A percentile compares a stretch with the other conserved stretches of the same genome.
Evolutionary conservation across 345 rosid genomes (phyloP).

Genomic region (Erucastrum elatum): DNA sequence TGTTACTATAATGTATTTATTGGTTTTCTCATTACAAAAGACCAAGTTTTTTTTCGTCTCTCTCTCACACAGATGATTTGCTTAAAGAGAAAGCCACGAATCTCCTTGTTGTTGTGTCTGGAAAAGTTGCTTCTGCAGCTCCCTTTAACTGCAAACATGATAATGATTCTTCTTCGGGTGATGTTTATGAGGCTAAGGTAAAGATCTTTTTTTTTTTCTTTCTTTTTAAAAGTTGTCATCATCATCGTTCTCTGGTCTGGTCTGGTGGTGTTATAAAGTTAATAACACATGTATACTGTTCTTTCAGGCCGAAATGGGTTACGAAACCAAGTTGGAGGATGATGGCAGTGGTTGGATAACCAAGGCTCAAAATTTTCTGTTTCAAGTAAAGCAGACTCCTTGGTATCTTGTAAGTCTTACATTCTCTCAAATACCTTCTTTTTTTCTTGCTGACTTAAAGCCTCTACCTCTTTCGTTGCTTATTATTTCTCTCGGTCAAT

Average conservation of each 20-base stretch:
- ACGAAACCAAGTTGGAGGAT: not conserved
- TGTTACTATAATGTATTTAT: not conserved
- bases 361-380: not conserved
- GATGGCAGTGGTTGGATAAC: not conserved
- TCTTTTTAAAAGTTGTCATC: not conserved
- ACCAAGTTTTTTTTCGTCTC: not conserved
- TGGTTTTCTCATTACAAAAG: not conserved
- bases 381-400: not conserved
- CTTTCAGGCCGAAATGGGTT: not conserved
- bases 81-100: not conserved
- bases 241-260: constrained; percentile 1
- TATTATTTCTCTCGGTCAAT: not conserved
- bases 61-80: not conserved
- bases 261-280: not conserved
- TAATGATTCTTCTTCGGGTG: not conserved
- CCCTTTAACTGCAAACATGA: not conserved
- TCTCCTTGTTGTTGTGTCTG: constrained; percentile 19
- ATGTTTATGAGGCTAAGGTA: not conserved
- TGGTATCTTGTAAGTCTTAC: constrained; percentile 11
- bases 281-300: not conserved
- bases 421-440: not conserved
- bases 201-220: not conserved
- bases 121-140: constrained; percentile 16
- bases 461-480: not conserved
- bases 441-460: not conserved